Base-by-base conservation (phyloP, 148 eudicot genomes). In the Camellia sinensis region DNA sequence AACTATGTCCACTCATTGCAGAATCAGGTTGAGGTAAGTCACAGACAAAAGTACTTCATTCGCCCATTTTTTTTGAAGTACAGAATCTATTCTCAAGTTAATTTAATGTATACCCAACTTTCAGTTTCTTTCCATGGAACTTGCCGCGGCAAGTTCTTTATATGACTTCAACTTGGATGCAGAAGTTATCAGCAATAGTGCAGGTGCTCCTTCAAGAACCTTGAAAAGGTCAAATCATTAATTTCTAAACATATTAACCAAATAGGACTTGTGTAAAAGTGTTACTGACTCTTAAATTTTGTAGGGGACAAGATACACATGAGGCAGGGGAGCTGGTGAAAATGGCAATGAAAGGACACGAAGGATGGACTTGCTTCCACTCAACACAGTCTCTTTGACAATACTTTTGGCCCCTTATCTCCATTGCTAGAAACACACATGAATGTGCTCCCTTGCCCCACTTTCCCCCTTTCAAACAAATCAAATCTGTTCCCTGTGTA, bases 71-170 rank as follows among this genome's bases (percentile, higher is more conserved):
- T 61, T 61, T 15, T 4, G 4, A 18, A 61, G 6, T 61, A 61
- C 64, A 18, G 62, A 59, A 64, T 17, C 22, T 21, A 17, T 61
- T 0, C 19, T 61, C 18, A 21, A 17, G 18, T 17, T 61, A 13
- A 65, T 4, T 37, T 67, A 29, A 29, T 29, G 37, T 41, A 12
- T 14, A 3, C 71, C 18, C 40, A 67, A 67, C 13, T 67, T 67
- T 40, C 71, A 67, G 71, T 67, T 67, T 41, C 71, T 67, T 67
- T 67, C 71, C 45, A 67, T 41, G 44, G 71, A 67, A 67, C 71
- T 67, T 40, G 45, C 71, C 1, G 71, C 71, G 13, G 71, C 71
- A 67, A 67, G 71, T 40, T 67, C 71, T 37, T 12, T 41, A 2
- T 41, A 67, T 6, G 18, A 11, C 46, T 67, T 9, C 45, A 67